Percentiles rank a stretch among this genome's conserved stretches.
These are phyloP conservation scores for Daldinia bambusicola DNA, from an alignment of 495 filamentous ascomycete genomes.

Conservation along the genomic window DNA sequence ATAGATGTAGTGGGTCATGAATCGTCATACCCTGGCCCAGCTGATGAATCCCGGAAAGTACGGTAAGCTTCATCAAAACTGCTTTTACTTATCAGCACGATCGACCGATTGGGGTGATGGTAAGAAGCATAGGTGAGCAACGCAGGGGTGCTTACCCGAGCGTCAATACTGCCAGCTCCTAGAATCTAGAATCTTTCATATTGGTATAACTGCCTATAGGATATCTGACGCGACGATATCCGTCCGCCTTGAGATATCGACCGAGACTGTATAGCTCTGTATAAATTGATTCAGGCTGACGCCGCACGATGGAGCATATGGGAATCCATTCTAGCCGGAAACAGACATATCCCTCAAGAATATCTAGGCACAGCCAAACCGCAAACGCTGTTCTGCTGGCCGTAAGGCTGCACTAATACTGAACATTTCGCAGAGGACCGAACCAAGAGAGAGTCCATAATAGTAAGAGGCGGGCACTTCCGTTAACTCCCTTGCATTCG, in stretches of 20 bases:
- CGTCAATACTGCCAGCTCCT: neutral
- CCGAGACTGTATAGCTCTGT: constrained; percentile 20
- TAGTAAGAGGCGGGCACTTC: constrained; percentile 8
- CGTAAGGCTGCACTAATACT: neutral
- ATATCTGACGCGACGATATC: constrained; percentile 31
- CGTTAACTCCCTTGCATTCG: constrained; percentile 9
- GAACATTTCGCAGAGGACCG: constrained; percentile 7
- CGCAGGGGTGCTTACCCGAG: constrained; percentile 1
- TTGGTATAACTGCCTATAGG: constrained; percentile 19
- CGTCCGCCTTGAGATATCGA: constrained; percentile 3
- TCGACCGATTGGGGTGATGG: constrained; percentile 19
- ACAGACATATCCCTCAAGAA: constrained; percentile 26
- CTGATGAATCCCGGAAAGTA: constrained; percentile 40
- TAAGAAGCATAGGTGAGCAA: constrained; percentile 19
- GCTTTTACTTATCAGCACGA: constrained; percentile 8
- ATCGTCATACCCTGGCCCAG: constrained; percentile 31
- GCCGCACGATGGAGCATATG: constrained; percentile 38
- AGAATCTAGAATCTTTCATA: constrained; percentile 1
- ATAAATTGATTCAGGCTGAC: constrained; percentile 33
- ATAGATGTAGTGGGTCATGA: constrained; percentile 16
- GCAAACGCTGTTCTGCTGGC: neutral
- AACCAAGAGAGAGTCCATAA: constrained; percentile 9
- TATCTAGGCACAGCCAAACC: constrained; percentile 11
- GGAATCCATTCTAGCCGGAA: constrained; percentile 33
- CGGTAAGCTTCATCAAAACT: constrained; percentile 24